phyloP scores from a whole-genome alignment of 805 yeast genomes.

The Candida qinlingensis region DNA sequence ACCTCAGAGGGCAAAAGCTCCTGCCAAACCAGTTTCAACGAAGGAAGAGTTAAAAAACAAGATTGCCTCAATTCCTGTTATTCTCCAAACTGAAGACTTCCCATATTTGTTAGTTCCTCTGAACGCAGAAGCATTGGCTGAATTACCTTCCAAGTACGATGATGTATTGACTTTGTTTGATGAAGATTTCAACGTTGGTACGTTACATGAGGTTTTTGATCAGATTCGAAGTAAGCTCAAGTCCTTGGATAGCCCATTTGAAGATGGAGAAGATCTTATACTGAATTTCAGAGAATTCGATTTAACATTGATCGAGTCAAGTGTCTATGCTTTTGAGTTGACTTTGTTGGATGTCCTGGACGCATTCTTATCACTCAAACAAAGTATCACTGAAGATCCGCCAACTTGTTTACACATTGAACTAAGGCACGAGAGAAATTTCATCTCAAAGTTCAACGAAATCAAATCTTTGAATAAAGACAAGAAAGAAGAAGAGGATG shows the following conservation, averaged over 20 bases:
- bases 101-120: constrained; percentile 20
- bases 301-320: constrained; percentile 14
- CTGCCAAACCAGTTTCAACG: not conserved
- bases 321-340: constrained; percentile 15
- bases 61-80: constrained; percentile 15
- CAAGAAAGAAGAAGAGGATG: not conserved
- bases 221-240: constrained; percentile 15
- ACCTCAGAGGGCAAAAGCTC: not conserved
- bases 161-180: constrained; percentile 16
- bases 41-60: not conserved
- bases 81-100: constrained; percentile 15
- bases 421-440: constrained; percentile 12
- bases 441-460: constrained; percentile 12
- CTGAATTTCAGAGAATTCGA: constrained; percentile 19
- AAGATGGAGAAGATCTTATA: constrained; percentile 15
- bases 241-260: constrained; percentile 17
- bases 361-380: constrained; percentile 10
- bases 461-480: constrained; percentile 4
- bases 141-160: constrained; percentile 10
- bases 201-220: constrained; percentile 14
- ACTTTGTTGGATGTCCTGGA: constrained; percentile 15
- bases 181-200: constrained; percentile 13
- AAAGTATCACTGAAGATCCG: constrained; percentile 2
- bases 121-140: not conserved
- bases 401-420: constrained; percentile 13